Conservation (phyloP, 2,329 filamentous ascomycete species). For the Onygenales sp. region DNA sequence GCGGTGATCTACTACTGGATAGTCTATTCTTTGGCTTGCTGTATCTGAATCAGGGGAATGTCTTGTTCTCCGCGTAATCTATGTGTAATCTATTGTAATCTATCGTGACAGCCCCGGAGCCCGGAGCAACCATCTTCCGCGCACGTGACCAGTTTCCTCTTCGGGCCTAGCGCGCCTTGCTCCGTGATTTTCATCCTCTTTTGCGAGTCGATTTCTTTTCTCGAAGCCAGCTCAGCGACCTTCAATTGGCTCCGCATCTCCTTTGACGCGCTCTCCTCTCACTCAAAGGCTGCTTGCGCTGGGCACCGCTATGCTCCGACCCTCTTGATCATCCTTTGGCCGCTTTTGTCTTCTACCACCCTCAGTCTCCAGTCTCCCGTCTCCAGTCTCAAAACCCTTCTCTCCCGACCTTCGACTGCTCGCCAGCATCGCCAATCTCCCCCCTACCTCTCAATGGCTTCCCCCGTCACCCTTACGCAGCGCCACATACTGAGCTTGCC, state of each 20-base stretch:
- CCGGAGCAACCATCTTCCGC: neutral
- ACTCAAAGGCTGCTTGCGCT: no score
- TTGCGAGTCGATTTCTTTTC: no score
- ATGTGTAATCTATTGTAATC: neutral
- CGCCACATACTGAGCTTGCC: conserved; percentile 27
- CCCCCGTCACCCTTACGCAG: conserved; percentile 9
- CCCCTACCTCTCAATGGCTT: neutral
- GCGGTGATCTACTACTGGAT: no score
- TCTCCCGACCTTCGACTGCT: neutral
- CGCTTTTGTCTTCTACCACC: no score
- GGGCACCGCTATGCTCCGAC: no score
- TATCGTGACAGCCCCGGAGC: neutral
- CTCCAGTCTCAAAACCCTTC: neutral
- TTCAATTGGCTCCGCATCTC: no score
- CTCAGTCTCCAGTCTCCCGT: neutral
- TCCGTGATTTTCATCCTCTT: neutral
- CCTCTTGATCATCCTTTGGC: no score
- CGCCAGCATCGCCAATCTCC: neutral
- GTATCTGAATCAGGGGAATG: no score
- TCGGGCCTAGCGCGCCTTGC: neutral
- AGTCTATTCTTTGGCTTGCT: no score
- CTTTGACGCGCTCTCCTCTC: no score
- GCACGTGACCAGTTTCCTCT: neutral
- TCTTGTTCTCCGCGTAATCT: no score
- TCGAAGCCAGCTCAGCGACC: no score